A percentile compares a stretch with the other conserved stretches of the same genome.
Conservation (phyloP, 352 stramenopile genomes). For the Blastocystis sp. region DNA sequence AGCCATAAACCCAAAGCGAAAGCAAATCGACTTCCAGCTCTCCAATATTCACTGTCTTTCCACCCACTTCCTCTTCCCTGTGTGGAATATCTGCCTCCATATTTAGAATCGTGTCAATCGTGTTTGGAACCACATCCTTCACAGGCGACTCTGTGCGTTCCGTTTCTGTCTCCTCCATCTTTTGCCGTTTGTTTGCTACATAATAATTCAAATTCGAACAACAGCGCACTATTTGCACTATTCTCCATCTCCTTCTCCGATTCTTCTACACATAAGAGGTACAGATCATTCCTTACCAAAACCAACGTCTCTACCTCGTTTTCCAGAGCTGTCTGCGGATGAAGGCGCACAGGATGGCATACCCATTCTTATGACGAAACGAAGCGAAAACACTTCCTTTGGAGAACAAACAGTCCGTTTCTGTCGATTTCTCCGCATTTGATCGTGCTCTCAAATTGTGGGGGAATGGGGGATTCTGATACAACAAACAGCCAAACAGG, state of each 20-base stretch:
- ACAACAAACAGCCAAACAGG: conserved; percentile 9
- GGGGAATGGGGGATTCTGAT: too few species aligned
- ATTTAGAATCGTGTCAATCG: neutral
- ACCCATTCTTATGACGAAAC: too few species aligned
- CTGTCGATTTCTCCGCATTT: conserved; percentile 14
- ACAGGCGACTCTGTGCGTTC: too few species aligned
- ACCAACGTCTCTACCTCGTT: too few species aligned
- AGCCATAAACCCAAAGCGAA: neutral
- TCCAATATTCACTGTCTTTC: conserved; percentile 35
- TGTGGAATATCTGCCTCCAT: neutral
- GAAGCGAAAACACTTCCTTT: too few species aligned
- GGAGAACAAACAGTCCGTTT: too few species aligned
- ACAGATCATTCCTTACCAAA: too few species aligned
- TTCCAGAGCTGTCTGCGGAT: too few species aligned
- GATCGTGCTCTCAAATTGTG: too few species aligned
- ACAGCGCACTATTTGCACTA: neutral
- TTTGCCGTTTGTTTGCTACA: neutral
- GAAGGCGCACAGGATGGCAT: too few species aligned
- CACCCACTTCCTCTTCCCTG: conserved; percentile 11
- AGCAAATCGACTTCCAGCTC: conserved; percentile 19
- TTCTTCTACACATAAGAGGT: too few species aligned
- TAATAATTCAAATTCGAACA: neutral
- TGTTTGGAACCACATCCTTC: neutral
- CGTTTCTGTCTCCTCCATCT: neutral
- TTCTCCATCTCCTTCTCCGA: too few species aligned